Evolutionary conservation across 768 basidiomycete genomes (phyloP), one percentile per base, ranked within the genome.

Genomic region (Kondoa malvinella): DNA sequence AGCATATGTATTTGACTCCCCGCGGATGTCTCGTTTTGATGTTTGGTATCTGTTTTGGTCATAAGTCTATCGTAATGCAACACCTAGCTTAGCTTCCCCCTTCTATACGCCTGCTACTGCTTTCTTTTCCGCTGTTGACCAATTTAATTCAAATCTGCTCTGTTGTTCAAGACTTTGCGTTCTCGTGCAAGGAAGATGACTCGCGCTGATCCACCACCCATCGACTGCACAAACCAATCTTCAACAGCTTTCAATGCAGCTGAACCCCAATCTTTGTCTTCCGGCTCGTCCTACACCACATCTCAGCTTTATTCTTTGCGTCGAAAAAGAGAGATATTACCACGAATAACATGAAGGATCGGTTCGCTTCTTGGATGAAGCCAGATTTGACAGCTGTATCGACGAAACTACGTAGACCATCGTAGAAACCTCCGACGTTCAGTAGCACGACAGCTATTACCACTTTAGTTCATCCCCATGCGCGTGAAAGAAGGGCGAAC

Each of bases 351-450:
- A 92, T 78, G 34, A 96, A 80, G 15, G 77, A 73, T 67, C 83
- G 81, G 74, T 85, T 88, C 25, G 76, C 71, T 0, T 83, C 79
- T 31, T 79, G 76, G 76, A 97, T 91, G 78, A 89, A 72, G 4
- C 88, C 88, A 16, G 83, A 82, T 29, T 81, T 76, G 64, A 89
- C 77, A 14, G 85, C 85, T 61, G 80, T 83, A 68, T 82, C 78
- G 73, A 96, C 83, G 65, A 94, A 82, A 8, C 81, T 78, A 26
- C 86, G 84, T n/a, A 99, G 80, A 1, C 91, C 86, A 29, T 89
- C 82, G 78, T 84, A 99, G 79, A 86, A 95, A 0, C 82, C 82
- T 31, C 83, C 82, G 30, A 95, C 87, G 75, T 96, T 94, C n/a
- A 95, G 75, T 29, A 95, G 78, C 57, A 95, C 78, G 56, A 95